These are phyloP conservation scores for Candida multigemmis DNA, from an alignment of 805 yeast species.

Conservation along the genomic window DNA sequence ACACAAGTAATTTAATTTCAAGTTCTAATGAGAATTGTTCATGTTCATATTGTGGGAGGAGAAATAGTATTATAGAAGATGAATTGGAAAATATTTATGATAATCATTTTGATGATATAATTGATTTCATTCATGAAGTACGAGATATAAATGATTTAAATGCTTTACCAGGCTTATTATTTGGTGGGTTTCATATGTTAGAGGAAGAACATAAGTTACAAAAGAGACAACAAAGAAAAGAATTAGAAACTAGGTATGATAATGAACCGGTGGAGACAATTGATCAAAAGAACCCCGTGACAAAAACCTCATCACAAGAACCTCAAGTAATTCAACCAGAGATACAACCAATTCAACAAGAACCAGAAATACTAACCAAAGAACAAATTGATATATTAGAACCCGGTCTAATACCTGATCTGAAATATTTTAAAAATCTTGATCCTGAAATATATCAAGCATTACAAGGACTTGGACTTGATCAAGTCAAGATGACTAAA, in stretches of 20 bases:
- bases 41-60: slow-evolving; percentile 73
- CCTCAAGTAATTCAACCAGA: no score
- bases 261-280: slow-evolving; percentile 1
- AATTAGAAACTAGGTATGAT: no score
- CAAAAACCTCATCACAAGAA: no score
- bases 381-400: no score
- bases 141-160: slow-evolving; percentile 27
- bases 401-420: no score
- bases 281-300: no score
- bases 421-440: no score
- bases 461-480: no score
- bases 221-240: slow-evolving; percentile 15
- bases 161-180: slow-evolving; percentile 24
- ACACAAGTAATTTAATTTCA: slow-evolving; percentile 4
- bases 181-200: slow-evolving; percentile 26
- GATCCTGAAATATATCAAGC: no score
- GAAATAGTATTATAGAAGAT: slow-evolving; percentile 60
- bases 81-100: slow-evolving; percentile 71
- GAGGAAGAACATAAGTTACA: slow-evolving; percentile 22
- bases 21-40: slow-evolving; percentile 33
- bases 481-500: no score
- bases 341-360: no score
- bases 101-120: slow-evolving; percentile 46
- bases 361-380: no score
- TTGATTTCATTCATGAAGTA: slow-evolving; percentile 27